Base-by-base conservation (phyloP, 257 asterid species). In the Salvia miltiorrhiza region DNA sequence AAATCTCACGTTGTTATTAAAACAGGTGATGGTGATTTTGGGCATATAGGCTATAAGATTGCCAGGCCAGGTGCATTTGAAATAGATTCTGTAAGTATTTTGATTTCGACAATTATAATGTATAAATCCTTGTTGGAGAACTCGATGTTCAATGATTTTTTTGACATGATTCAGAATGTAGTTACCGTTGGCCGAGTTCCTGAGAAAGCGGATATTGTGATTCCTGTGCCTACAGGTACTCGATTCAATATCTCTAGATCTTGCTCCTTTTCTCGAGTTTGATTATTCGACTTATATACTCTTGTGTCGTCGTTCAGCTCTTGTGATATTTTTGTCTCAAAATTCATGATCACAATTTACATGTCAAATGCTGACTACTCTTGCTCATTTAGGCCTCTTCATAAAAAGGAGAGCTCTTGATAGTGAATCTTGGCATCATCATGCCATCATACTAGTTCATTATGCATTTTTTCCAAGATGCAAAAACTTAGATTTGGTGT, bases 201-300 rank as follows among this genome's bases (percentile, higher is more conserved):
- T 62, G 94, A 84, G 55, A 90, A 85, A 72, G 95, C 89, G 33
- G 96, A 88, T 69, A 68, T 88, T 16, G 97, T 88, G 54, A 79
- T 92, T 74, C 80, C 96, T 4, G 92, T 92, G 33, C 97, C 98
- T 30, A 92, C 98, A 78, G 98, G 98, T 90, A 79, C 55, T 32
- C 32, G 45, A 3, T 43, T 28, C 1, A 33, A n/a, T n/a, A n/a
- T n/a, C n/a, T n/a, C n/a, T n/a, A n/a, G n/a, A n/a, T n/a, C n/a
- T n/a, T n/a, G n/a, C n/a, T n/a, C n/a, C n/a, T n/a, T n/a, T n/a
- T n/a, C n/a, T n/a, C n/a, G n/a, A n/a, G n/a, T n/a, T n/a, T n/a
- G n/a, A n/a, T n/a, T n/a, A n/a, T n/a, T n/a, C n/a, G n/a, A n/a
- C n/a, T n/a, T n/a, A n/a, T n/a, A n/a, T n/a, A n/a, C n/a, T n/a